These are phyloP conservation scores for Silene noctiflora DNA, from an alignment of 179 eudicot genomes.

Conservation along the genomic window DNA sequence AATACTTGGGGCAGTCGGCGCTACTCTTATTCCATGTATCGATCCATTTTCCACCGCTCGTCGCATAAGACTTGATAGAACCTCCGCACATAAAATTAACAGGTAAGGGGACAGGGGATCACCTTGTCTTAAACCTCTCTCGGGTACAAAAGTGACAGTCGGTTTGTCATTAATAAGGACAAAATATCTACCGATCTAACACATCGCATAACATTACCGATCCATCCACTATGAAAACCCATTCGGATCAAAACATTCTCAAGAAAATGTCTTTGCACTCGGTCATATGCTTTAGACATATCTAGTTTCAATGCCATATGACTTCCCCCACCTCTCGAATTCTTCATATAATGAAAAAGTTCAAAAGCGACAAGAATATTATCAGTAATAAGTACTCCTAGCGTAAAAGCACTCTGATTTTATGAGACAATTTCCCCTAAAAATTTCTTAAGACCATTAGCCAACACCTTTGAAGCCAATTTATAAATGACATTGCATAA, in stretches of 20 bases:
- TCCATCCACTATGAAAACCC: neutral
- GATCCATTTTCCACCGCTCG: neutral
- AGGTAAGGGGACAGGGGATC: neutral
- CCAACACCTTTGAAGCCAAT: neutral
- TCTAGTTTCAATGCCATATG: neutral
- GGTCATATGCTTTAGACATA: neutral
- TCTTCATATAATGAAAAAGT: neutral
- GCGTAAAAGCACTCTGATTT: neutral
- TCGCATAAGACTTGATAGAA: neutral
- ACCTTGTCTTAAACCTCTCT: neutral
- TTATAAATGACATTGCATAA: constrained; percentile 3
- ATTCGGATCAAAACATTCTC: neutral
- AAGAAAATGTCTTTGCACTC: neutral
- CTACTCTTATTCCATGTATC: too few species aligned
- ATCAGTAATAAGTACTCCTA: neutral
- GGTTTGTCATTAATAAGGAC: neutral
- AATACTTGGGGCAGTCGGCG: too few species aligned
- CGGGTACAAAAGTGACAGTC: neutral
- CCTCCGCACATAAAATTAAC: neutral
- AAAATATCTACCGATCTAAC: neutral
- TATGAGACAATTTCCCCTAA: neutral
- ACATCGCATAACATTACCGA: neutral
- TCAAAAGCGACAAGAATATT: neutral
- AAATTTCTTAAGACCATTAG: neutral
- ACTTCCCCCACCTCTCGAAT: neutral